A percentile compares a stretch with the other conserved stretches of the same genome.
These are phyloP conservation scores for Lactifluus hygrophoroides DNA, from an alignment of 768 basidiomycete species.

Conservation along the genomic window DNA sequence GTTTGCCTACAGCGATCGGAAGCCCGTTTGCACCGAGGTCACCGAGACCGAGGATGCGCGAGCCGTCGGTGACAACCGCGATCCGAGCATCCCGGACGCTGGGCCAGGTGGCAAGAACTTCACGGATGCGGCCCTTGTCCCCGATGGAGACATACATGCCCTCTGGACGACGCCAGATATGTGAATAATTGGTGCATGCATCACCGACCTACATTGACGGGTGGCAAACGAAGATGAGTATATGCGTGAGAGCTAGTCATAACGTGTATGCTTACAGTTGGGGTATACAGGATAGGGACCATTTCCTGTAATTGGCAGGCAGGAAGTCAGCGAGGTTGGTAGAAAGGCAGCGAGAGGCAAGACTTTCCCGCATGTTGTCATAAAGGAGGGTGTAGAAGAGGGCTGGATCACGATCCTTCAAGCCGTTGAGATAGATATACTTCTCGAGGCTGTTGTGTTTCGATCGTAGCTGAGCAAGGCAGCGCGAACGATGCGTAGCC, in stretches of 20 bases:
- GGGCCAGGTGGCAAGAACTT: conserved; percentile 68
- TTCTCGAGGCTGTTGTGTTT: conserved; percentile 71
- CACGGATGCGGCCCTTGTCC: conserved; percentile 74
- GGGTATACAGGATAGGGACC: conserved; percentile 82
- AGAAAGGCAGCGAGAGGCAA: background rate
- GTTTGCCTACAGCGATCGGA: conserved; percentile 84
- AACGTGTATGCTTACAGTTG: conserved; percentile 81
- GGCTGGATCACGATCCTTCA: conserved; percentile 62
- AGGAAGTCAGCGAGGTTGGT: background rate
- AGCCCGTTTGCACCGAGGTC: conserved; percentile 78
- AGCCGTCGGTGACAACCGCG: conserved; percentile 88
- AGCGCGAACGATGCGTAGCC: conserved; percentile 48
- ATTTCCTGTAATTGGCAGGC: conserved; percentile 33
- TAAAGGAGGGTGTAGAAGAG: conserved; percentile 77
- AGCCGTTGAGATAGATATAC: conserved; percentile 73
- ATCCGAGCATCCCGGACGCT: conserved; percentile 69
- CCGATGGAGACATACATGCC: conserved; percentile 60
- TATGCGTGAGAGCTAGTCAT: conserved; percentile 69
- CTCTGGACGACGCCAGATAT: conserved; percentile 21
- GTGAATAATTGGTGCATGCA: conserved; percentile 20
- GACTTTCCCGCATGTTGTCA: conserved; percentile 55
- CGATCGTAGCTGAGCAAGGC: conserved; percentile 59
- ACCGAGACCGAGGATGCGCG: conserved; percentile 83
- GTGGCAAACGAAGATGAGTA: conserved; percentile 54
- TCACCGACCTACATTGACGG: conserved; percentile 17